Evolutionary conservation across 2,329 filamentous ascomycete genomes (phyloP), one percentile per base, ranked within the genome.

Genomic region (Dactylonectria estremocensis): DNA sequence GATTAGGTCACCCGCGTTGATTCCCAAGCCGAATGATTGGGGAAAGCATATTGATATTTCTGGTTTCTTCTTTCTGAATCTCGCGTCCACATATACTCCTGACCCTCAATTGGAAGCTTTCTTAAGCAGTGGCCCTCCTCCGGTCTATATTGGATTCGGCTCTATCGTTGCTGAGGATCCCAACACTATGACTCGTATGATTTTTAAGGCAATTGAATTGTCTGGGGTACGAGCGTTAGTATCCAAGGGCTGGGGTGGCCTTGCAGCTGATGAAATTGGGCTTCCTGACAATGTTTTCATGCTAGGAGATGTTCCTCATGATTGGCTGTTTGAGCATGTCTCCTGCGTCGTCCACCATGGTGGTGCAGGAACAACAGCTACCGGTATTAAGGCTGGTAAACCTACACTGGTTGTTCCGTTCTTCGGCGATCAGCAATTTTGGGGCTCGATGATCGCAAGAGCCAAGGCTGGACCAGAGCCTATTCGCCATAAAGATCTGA

Each of bases 211-310:
- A 1, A 85, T 95, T 3, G 83, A 85, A 59, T 84, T 86, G 9
- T 86, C 91, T 0, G 92, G 92, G 1, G 87, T 93, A 18, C 87
- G 94, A 64, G 94, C 94, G 2, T 82, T 97, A 1, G 91, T 97
- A 1, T 95, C 93, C 0, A 95, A 95, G 76, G 95, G 94, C n/a
- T 97, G 94, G 95, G 94, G 94, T 55, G 94, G 94, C 0, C 85
- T 97, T 8, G 94, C 94, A 33, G 92, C 89, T 0, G 92, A 94
- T 74, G 84, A 90, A 37, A 77, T 92, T 3, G 88, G 87, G 1
- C 81, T 94, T n/a, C 93, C 93, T 0, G 89, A 94, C 2, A 89
- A 90, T 4, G 89, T 97, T 2, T 94, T 93, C 77, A 94, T 97
- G 89, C 85, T 97, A 43, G 94, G 93, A 10, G 96, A 95, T 75